Base-by-base conservation (phyloP, 2,329 filamentous ascomycete species). In the Cercospora sp. region DNA sequence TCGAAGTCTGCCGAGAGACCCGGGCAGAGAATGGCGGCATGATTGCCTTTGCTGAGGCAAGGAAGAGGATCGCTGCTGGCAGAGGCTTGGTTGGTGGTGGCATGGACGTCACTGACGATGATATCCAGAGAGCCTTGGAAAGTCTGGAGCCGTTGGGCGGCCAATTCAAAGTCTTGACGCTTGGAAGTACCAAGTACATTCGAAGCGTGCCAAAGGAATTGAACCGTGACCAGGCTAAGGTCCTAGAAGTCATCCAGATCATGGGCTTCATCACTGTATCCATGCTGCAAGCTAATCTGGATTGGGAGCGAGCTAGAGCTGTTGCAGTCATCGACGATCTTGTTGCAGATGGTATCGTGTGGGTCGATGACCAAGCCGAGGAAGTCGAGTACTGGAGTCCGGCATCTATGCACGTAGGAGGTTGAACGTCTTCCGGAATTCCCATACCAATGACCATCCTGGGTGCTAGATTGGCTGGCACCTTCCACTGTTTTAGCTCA, bases 371-470 rank as follows among this genome's bases (percentile, higher is more conserved):
- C 72, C 93, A 97, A 81, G 89, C 85, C 36, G 85, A 87, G 8
- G 94, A 98, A 81, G 93, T 90, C 79, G 94, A 98, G 80, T 99
- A 97, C 75, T 99, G 95, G 95, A 92, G 89, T 67, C 92, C 92
- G 0, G 89, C 90, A 0, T 92, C 91, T 69, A 92, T 94, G 75
- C 77, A 80, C 74, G 76, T 76, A 66, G 72, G 72, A 16, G 68
- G 68, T 7, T 69, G 66, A 70, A 58, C 8, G 45, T 12, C 3
- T 51, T 51, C 23, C 12, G 23, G 23, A 51, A 10, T 51, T n/a
- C 13, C 13, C 13, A 36, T 13, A 20, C 18, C 45, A 51, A 18
- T 23, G 45, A 51, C 45, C 10, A 10, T 10, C 18, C 45, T 18
- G 45, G 18, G n/a, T 51, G 13, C 45, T 26, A 26, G 8, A 51